phyloP scores from a whole-genome alignment of 2,329 filamentous ascomycete species.

The Fusarium sublunatum region DNA sequence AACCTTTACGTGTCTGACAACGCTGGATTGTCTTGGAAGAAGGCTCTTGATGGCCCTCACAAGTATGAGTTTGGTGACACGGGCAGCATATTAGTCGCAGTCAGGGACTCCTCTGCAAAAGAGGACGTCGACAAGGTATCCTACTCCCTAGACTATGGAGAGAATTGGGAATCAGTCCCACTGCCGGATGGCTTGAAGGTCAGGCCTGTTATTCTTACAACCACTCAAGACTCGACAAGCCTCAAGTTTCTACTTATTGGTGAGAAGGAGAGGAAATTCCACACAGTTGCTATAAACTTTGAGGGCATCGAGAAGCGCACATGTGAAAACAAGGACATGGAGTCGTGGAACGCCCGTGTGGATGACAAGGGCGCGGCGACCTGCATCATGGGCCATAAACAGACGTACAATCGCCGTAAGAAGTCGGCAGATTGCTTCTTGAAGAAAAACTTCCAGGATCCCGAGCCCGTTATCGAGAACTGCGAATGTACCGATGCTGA shows the following conservation, averaged over 20 bases:
- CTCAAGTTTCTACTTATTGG: constrained; percentile 88
- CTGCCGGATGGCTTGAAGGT: constrained; percentile 76
- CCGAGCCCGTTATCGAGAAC: constrained; percentile 73
- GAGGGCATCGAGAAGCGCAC: constrained; percentile 80
- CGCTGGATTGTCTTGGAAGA: constrained; percentile 85
- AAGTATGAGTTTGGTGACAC: constrained; percentile 97
- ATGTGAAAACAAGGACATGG: constrained; percentile 82
- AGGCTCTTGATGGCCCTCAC: constrained; percentile 81
- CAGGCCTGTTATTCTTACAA: constrained; percentile 79
- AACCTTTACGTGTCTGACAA: constrained; percentile 91
- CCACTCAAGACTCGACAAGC: constrained; percentile 91
- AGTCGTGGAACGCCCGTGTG: constrained; percentile 87
- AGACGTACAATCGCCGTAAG: constrained; percentile 87
- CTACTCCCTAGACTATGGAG: constrained; percentile 92
- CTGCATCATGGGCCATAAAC: constrained; percentile 96
- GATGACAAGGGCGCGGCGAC: constrained; percentile 83
- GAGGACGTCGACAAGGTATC: constrained; percentile 67
- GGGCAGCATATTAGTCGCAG: constrained; percentile 86
- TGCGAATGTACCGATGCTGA: constrained; percentile 87
- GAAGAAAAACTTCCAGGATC: constrained; percentile 84
- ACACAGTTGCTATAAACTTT: constrained; percentile 85
- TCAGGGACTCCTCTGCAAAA: constrained; percentile 74
- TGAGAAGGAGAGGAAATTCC: constrained; percentile 65
- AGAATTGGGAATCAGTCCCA: constrained; percentile 79
- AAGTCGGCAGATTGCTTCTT: constrained; percentile 90